phyloP scores from a whole-genome alignment of 2,329 filamentous ascomycete genomes.

The Aspergillus quadricinctus region DNA sequence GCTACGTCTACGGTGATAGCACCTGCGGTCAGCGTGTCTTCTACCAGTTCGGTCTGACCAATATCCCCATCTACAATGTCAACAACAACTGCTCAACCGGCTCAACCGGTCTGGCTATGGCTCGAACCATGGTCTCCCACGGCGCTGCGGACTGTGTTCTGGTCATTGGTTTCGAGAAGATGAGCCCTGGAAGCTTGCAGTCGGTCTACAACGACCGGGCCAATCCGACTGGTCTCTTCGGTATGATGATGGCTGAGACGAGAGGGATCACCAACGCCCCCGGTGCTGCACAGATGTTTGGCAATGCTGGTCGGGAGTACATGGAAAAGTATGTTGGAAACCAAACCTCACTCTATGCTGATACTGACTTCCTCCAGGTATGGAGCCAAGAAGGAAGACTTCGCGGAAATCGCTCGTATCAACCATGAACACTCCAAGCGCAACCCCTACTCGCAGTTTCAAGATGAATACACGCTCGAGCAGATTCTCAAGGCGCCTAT shows the following conservation, averaged over 20 bases:
- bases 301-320: slow-evolving; percentile 88
- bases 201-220: slow-evolving; percentile 79
- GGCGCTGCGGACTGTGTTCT: slow-evolving; percentile 84
- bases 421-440: slow-evolving; percentile 88
- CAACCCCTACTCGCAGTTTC: slow-evolving; percentile 98
- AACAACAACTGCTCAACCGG: slow-evolving; percentile 99
- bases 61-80: slow-evolving; percentile 94
- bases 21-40: slow-evolving; percentile 95
- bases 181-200: slow-evolving; percentile 86
- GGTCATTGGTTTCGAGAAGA: slow-evolving; percentile 96
- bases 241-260: slow-evolving; percentile 76
- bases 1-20: slow-evolving; percentile 95
- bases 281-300: slow-evolving; percentile 88
- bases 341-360: neutral
- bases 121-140: slow-evolving; percentile 69
- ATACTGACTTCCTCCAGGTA: slow-evolving; percentile 49
- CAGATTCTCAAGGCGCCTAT: slow-evolving; percentile 71
- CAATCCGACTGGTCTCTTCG: slow-evolving; percentile 69
- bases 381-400: slow-evolving; percentile 78
- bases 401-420: slow-evolving; percentile 87
- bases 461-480: slow-evolving; percentile 81
- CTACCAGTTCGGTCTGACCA: slow-evolving; percentile 97
- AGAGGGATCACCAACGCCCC: slow-evolving; percentile 77
- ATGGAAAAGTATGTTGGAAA: slow-evolving; percentile 70
- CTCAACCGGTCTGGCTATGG: slow-evolving; percentile 85